Evolutionary conservation across 495 filamentous ascomycete genomes (phyloP), one percentile per base, ranked within the genome.

Genomic region (Xanthoparmelia taractica): DNA sequence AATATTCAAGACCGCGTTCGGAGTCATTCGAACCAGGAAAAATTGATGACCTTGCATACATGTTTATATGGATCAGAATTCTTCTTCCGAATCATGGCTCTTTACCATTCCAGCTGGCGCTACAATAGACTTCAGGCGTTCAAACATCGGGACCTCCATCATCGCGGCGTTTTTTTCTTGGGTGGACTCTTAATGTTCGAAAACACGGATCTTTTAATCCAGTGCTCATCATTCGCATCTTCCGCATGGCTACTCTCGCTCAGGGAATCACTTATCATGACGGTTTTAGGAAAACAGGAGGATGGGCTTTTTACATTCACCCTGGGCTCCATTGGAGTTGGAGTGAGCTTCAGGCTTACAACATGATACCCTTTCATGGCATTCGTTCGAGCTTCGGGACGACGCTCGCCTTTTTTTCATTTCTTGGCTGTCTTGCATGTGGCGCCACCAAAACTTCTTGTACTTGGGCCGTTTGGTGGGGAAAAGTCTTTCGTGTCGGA

Each of bases 291-390:
- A 29, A 63, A 41, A 57, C 25, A 52, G 20, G 18, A 60, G 54
- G 31, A 55, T 57, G 33, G 58, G 36, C 48, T 60, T 65, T 25
- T 57, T 45, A 36, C 27, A 40, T 34, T 56, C 52, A 33, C 29
- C 27, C n/a, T n/a, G 45, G 50, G 10, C 54, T 63, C 25, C 50
- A 20, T 63, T 47, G 34, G 38, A 56, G 45, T 41, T 41, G 25
- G 40, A 45, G 50, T 63, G 60, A 63, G 60, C 60, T 47, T 45
- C 47, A 48, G 47, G 62, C 57, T 60, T 60, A 56, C 56, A 65
- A 63, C 63, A 65, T 65, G 63, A 65, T 65, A 65, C 63, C 63
- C 62, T 55, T 34, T 65, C 63, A 64, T 58, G 61, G 56, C 61
- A 64, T 47, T 64, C 61, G 54, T 48, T 59, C 23, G 40, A 25